A percentile compares a stretch with the other conserved stretches of the same genome.
Evolutionary conservation across 164 flowering plant species (phyloP).

Genomic region (Vitis rotundifolia): DNA sequence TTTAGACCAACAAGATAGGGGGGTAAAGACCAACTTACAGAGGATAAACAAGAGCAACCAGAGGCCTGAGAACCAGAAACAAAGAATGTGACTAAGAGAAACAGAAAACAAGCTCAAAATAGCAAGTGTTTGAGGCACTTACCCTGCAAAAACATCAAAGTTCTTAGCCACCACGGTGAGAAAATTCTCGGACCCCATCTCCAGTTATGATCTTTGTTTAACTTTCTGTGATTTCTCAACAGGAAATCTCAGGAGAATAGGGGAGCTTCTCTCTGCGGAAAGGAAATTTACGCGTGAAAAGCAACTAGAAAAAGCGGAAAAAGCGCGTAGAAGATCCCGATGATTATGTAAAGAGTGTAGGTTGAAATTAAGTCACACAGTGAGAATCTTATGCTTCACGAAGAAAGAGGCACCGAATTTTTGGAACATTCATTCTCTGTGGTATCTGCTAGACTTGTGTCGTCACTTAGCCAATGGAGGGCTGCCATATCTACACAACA

Average conservation of each 20-base stretch:
- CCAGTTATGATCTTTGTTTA: neutral
- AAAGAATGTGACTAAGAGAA: neutral
- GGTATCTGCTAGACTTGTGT: no score
- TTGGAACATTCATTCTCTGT: slow-evolving; percentile 7
- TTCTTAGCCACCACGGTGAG: slow-evolving; percentile 62
- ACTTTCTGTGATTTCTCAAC: neutral
- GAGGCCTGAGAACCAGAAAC: slow-evolving; percentile 58
- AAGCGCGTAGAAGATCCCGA: neutral
- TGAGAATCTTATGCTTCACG: slow-evolving; percentile 18
- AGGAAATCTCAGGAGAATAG: neutral
- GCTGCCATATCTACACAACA: no score
- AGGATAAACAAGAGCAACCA: slow-evolving; percentile 77
- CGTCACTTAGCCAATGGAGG: no score
- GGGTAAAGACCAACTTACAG: slow-evolving; percentile 51
- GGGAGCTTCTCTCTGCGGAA: neutral
- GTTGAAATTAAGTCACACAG: neutral
- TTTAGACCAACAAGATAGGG: no score
- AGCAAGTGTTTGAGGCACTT: slow-evolving; percentile 5
- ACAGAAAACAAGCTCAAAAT: neutral
- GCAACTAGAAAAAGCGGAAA: neutral
- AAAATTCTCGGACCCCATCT: slow-evolving; percentile 55
- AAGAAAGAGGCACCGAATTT: slow-evolving; percentile 40
- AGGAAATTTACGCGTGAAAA: no score
- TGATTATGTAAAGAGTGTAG: neutral
- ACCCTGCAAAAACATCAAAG: slow-evolving; percentile 85